These are phyloP conservation scores for Colletotrichum sp. DNA, from an alignment of 2,329 filamentous ascomycete species.

Conservation along the genomic window DNA sequence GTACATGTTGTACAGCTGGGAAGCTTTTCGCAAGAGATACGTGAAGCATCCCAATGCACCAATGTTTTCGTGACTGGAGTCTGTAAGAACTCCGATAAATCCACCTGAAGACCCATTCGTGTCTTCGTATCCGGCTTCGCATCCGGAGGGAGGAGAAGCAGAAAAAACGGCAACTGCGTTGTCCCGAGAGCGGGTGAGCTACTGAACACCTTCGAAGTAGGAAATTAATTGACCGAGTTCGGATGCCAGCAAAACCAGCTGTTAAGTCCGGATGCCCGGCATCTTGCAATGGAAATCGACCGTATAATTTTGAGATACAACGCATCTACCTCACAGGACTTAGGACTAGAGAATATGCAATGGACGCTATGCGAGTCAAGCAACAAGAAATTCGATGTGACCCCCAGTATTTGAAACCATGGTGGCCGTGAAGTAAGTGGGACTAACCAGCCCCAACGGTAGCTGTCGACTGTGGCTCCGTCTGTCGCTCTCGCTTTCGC, in stretches of 20 bases:
- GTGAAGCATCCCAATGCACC: not conserved
- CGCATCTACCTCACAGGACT: not conserved
- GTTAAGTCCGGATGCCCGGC: not conserved
- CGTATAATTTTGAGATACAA: not conserved
- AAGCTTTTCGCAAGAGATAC: not conserved
- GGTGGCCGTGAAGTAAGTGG: not conserved
- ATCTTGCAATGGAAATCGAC: not conserved
- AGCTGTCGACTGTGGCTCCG: not conserved
- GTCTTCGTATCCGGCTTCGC: not conserved
- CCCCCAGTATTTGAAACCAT: not conserved
- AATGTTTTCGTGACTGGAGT: not conserved
- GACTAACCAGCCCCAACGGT: not conserved
- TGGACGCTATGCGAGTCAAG: not conserved
- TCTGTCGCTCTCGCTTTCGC: not conserved
- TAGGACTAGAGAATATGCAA: not conserved
- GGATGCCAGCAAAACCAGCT: not conserved
- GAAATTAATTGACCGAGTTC: not conserved
- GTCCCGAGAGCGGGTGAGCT: not conserved
- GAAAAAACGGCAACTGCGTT: not conserved
- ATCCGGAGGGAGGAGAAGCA: not conserved
- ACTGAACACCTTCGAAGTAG: not conserved
- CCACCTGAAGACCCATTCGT: not conserved
- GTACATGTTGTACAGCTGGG: not conserved
- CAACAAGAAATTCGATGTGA: constrained; percentile 24
- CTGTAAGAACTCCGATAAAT: not conserved